Conservation (phyloP, 306 rosid species). For the Cucurbita ficifolia region DNA sequence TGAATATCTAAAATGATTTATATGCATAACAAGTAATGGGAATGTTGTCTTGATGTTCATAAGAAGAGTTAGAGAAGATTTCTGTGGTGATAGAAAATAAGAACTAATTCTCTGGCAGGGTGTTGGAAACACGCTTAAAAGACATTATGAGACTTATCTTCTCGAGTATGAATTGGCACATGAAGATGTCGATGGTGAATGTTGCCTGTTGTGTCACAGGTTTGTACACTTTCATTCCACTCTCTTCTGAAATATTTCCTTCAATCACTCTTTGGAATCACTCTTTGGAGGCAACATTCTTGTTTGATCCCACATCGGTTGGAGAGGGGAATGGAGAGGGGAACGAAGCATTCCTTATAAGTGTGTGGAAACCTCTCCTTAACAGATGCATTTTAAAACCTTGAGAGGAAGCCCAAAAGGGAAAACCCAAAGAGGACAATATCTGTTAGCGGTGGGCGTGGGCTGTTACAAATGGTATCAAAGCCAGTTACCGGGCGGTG, state of each 20-base stretch:
- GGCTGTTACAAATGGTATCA: no score
- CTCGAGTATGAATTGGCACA: conserved; percentile 92
- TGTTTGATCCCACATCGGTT: no score
- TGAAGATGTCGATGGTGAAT: conserved; percentile 96
- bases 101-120: conserved; percentile 39
- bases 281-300: not conserved
- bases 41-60: not conserved
- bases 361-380: no score
- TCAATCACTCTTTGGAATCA: no score
- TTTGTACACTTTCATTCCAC: conserved; percentile 8
- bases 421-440: no score
- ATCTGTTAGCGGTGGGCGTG: no score
- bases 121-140: conserved; percentile 91
- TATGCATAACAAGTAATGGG: not conserved
- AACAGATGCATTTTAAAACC: no score
- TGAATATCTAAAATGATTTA: not conserved
- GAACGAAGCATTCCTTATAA: no score
- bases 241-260: not conserved
- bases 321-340: no score
- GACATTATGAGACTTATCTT: conserved; percentile 96
- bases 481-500: no score
- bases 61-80: not conserved
- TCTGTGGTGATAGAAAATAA: not conserved
- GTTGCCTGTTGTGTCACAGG: conserved; percentile 98
- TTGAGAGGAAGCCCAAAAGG: no score